Evolutionary conservation across 176 grass and related monocot genomes (phyloP).

Genomic region (Lolium multiflorum): DNA sequence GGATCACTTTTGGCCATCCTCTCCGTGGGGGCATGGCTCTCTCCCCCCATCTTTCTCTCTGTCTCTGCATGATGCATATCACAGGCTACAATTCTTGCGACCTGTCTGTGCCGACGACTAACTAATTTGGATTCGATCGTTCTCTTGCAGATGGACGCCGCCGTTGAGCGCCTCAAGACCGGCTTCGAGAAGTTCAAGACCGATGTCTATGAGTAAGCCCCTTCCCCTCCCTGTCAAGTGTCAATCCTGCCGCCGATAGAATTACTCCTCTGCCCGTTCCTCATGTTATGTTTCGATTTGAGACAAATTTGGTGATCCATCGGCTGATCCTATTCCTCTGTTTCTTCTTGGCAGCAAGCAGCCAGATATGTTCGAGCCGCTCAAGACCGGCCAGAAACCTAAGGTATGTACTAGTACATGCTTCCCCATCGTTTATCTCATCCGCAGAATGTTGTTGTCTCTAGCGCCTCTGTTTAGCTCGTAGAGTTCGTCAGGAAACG

Average conservation of each 20-base stretch:
- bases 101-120: not conserved
- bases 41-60: not conserved
- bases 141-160: constrained; percentile 68
- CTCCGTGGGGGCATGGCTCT: not conserved
- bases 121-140: not conserved
- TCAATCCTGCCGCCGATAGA: not conserved
- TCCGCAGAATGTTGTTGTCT: not conserved
- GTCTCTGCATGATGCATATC: not conserved
- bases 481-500: not conserved
- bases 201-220: constrained; percentile 70
- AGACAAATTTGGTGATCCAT: too few relatives aligned
- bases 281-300: not conserved
- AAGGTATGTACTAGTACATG: constrained; percentile 48
- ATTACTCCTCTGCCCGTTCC: not conserved
- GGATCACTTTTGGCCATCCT: constrained; percentile 35
- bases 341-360: constrained; percentile 65
- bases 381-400: constrained; percentile 72
- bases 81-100: not conserved
- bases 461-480: not conserved
- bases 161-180: constrained; percentile 62
- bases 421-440: not conserved
- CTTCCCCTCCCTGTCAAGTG: not conserved
- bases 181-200: constrained; percentile 89
- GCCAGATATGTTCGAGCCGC: constrained; percentile 70
- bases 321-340: not conserved